A percentile compares a stretch with the other conserved stretches of the same genome.
Evolutionary conservation across 192 early-diverging fungal genomes (phyloP).

Genomic region (Spinellus fusiger): DNA sequence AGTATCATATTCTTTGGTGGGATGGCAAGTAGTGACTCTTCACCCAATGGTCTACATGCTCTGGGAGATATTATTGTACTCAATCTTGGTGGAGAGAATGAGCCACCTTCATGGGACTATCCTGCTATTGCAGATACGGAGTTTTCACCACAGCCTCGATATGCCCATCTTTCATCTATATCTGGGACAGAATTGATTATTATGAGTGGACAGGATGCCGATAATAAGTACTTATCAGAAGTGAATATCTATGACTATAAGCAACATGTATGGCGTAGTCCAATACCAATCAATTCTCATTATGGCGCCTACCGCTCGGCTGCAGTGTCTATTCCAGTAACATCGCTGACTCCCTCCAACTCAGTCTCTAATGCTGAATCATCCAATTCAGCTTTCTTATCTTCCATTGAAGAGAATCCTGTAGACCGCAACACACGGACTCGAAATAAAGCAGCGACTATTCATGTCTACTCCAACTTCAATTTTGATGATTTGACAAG

Average conservation of each 20-base stretch:
- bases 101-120: constrained; percentile 51
- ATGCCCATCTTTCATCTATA: constrained; percentile 67
- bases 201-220: constrained; percentile 70
- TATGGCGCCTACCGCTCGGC: constrained; percentile 77
- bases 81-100: constrained; percentile 37
- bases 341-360: background rate
- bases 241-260: constrained; percentile 68
- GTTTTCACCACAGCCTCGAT: constrained; percentile 55
- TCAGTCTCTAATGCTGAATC: background rate
- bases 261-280: constrained; percentile 52
- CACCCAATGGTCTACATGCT: constrained; percentile 50
- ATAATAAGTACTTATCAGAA: constrained; percentile 69
- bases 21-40: constrained; percentile 53
- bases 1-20: constrained; percentile 69
- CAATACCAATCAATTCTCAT: constrained; percentile 58
- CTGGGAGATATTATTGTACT: constrained; percentile 64
- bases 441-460: background rate
- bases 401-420: constrained; percentile 14
- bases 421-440: constrained; percentile 36
- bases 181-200: constrained; percentile 56
- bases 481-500: constrained; percentile 67
- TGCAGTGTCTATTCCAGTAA: constrained; percentile 46
- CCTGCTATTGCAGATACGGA: constrained; percentile 33
- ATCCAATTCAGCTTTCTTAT: background rate
- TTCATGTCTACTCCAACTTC: constrained; percentile 71